A percentile compares a stretch with the other conserved stretches of the same genome.
These are phyloP conservation scores for Daedaleopsis nitida DNA, from an alignment of 768 basidiomycete species.

Conservation along the genomic window DNA sequence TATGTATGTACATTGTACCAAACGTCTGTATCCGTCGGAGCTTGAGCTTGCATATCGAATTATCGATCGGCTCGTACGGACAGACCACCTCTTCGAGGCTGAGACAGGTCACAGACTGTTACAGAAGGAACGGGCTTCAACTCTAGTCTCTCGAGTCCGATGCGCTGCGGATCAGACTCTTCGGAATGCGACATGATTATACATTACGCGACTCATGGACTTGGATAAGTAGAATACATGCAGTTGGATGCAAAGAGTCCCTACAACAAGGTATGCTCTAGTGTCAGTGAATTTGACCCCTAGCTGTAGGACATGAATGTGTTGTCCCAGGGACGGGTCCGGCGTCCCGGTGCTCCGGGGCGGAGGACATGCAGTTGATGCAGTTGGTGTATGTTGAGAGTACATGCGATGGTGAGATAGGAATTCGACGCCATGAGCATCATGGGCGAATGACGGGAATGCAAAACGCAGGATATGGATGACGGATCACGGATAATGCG, in stretches of 20 bases:
- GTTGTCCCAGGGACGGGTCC: neutral
- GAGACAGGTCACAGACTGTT: no score
- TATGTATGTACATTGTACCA: slow-evolving; percentile 8
- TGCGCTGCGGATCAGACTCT: no score
- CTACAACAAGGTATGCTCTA: neutral
- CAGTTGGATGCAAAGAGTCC: slow-evolving; percentile 29
- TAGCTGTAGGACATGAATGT: slow-evolving; percentile 7
- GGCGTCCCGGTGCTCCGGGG: neutral
- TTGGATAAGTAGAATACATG: slow-evolving; percentile 23
- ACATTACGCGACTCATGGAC: neutral
- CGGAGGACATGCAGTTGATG: slow-evolving; percentile 37
- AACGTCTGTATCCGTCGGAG: no score
- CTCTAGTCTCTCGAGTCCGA: no score
- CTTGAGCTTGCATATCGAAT: no score
- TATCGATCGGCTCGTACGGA: no score
- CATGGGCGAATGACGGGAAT: slow-evolving; percentile 2
- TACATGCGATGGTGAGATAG: slow-evolving; percentile 18
- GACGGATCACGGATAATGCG: slow-evolving; percentile 10
- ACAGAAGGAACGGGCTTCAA: no score
- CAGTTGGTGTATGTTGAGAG: slow-evolving; percentile 19
- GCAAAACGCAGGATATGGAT: neutral
- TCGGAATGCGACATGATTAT: neutral
- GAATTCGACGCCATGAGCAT: neutral
- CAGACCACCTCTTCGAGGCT: no score
- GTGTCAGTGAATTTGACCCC: slow-evolving; percentile 1